These are phyloP conservation scores for Aphanomyces astaci DNA, from an alignment of 352 stramenopile species.

Conservation along the genomic window DNA sequence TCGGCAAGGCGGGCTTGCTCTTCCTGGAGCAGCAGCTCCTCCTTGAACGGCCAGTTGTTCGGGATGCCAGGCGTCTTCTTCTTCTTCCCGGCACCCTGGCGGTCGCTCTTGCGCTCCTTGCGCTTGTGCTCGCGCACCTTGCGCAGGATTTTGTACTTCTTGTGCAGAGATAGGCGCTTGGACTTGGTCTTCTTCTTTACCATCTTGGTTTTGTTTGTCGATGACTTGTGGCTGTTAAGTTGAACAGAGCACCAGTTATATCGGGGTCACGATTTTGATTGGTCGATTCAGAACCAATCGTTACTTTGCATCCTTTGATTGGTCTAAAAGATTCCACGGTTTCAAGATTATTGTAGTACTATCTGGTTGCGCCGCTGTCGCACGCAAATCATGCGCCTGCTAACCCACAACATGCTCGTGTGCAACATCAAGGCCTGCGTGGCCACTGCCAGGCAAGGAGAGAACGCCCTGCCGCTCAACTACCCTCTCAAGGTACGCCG, in stretches of 20 bases:
- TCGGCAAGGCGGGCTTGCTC: slow-evolving; percentile 72
- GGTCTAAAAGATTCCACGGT: not conserved
- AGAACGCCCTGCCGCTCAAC: slow-evolving; percentile 54
- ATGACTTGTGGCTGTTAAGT: slow-evolving; percentile 13
- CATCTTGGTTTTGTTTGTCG: slow-evolving; percentile 60
- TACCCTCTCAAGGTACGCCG: slow-evolving; percentile 60
- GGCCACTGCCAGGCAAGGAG: slow-evolving; percentile 59
- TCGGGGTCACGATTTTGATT: not conserved
- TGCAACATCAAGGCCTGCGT: slow-evolving; percentile 80
- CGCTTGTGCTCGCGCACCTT: slow-evolving; percentile 92
- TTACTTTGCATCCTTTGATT: slow-evolving; percentile 6
- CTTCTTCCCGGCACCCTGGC: slow-evolving; percentile 84
- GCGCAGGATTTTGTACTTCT: slow-evolving; percentile 97
- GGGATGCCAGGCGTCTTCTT: slow-evolving; percentile 97
- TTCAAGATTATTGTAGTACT: no score
- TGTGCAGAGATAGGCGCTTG: slow-evolving; percentile 95
- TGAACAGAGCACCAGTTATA: slow-evolving; percentile 11
- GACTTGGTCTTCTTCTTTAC: slow-evolving; percentile 99
- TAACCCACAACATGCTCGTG: slow-evolving; percentile 84
- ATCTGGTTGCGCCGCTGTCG: no score
- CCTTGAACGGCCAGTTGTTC: slow-evolving; percentile 98
- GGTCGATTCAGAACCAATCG: slow-evolving; percentile 8
- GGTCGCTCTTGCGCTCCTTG: slow-evolving; percentile 90
- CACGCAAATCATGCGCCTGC: slow-evolving; percentile 68
- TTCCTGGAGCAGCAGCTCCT: slow-evolving; percentile 85